Percentiles rank a stretch among this genome's conserved stretches.
Evolutionary conservation across 2,329 filamentous ascomycete genomes (phyloP).

Genomic region (Didymella pomorum): DNA sequence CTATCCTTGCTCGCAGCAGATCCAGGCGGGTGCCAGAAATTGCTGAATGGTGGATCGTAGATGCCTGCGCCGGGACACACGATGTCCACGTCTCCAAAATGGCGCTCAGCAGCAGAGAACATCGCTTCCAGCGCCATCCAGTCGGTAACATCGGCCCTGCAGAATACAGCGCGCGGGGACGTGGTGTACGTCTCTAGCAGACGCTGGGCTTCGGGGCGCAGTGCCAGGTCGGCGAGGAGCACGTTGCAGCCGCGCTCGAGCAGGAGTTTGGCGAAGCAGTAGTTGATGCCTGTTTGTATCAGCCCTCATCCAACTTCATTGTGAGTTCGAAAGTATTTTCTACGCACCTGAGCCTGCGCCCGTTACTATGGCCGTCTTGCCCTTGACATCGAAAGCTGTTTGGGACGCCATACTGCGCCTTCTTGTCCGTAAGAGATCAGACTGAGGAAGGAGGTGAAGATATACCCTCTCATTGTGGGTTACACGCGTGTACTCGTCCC

Average conservation of each 20-base stretch:
- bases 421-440: not conserved
- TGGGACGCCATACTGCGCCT: not conserved
- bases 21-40: constrained; percentile 60
- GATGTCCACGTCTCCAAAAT: constrained; percentile 49
- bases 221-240: constrained; percentile 57
- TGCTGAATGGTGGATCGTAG: constrained; percentile 58
- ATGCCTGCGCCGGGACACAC: constrained; percentile 60
- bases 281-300: constrained; percentile 61
- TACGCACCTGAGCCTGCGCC: constrained; percentile 53
- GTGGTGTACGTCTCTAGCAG: constrained; percentile 32
- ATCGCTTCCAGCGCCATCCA: constrained; percentile 48
- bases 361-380: constrained; percentile 59
- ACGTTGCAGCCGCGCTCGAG: constrained; percentile 57
- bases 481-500: not conserved
- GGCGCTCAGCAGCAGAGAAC: constrained; percentile 29
- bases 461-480: not conserved
- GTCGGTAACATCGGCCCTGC: constrained; percentile 54
- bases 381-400: constrained; percentile 40
- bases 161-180: constrained; percentile 52
- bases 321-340: too few species aligned
- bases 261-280: constrained; percentile 56
- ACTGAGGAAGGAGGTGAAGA: not conserved
- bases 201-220: constrained; percentile 58
- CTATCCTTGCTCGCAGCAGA: constrained; percentile 46
- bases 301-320: too few species aligned